phyloP scores from a whole-genome alignment of 768 basidiomycete species.

The Tulasnella sp. region DNA sequence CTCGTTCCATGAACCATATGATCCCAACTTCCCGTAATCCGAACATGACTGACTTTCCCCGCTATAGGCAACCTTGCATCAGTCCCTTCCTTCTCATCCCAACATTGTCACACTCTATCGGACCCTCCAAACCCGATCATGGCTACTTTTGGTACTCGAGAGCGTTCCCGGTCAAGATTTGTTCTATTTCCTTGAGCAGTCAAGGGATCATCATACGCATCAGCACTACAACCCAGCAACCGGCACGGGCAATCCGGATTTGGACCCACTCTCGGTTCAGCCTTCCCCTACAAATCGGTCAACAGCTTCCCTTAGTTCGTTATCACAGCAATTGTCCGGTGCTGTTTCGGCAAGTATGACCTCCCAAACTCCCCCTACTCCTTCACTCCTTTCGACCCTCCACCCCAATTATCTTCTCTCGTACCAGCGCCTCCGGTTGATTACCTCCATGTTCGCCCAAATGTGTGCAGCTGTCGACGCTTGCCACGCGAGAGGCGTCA shows the following conservation, averaged over 20 bases:
- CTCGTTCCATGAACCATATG: constrained; percentile 11
- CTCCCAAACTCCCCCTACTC: constrained; percentile 69
- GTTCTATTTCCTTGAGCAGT: constrained; percentile 96
- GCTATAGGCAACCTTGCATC: constrained; percentile 77
- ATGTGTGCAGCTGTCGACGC: constrained; percentile 97
- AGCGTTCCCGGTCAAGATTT: constrained; percentile 94
- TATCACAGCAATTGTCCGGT: too few relatives aligned
- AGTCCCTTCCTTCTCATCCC: constrained; percentile 75
- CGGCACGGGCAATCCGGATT: constrained; percentile 48
- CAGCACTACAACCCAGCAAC: too few relatives aligned
- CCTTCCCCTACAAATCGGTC: constrained; percentile 30
- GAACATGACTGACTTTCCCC: not conserved
- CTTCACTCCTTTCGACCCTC: constrained; percentile 74
- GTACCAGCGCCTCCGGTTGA: constrained; percentile 75
- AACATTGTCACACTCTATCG: constrained; percentile 93
- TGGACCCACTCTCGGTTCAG: constrained; percentile 25
- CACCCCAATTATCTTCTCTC: constrained; percentile 73
- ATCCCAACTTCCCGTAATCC: too few relatives aligned
- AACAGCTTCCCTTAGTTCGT: too few relatives aligned
- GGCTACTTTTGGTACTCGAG: constrained; percentile 85
- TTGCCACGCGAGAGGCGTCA: constrained; percentile 82
- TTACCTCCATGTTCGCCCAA: constrained; percentile 94
- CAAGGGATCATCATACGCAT: constrained; percentile 82
- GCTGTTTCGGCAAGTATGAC: constrained; percentile 12
- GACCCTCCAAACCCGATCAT: constrained; percentile 84